Base-by-base conservation (phyloP, 495 filamentous ascomycete genomes). In the Xylaria telfairii region DNA sequence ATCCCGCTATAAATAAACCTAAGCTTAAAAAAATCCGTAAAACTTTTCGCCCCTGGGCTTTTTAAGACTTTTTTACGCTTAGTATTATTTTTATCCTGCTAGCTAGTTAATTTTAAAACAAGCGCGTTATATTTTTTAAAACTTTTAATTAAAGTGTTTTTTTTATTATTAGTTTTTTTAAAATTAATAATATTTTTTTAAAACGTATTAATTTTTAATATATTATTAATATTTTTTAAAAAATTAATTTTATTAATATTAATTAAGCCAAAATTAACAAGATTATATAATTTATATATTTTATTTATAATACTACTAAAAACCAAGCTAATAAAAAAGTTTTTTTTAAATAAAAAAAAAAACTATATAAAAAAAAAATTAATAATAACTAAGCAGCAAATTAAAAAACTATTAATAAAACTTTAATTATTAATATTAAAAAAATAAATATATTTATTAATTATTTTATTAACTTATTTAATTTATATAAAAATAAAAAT, bases 101-200 rank as follows among this genome's bases (percentile, higher is more conserved):
- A 79, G 96, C 96, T 84, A 96, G 96, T 78, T 95, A 96, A 81
- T 99, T 98, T 92, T 95, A 96, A 79, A 96, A 96, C 88, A 98
- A 98, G 93, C 96, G 96, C 81, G 96, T 99, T 79, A 87, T 99
- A 80, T 94, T 97, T 83, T 92, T 99, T 82, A 98, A 98, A 89
- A 87, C 91, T 86, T 93, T 99, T 80, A 85, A 91, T 78, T 92
- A 97, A 87, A 96, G 96, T 84, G 92, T 98, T 73, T 94, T 99
- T 80, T 93, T 99, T 79, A 92, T 99, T 75, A 99, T 96, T 79
- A 96, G 96, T 76, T 96, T 96, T 79, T 99, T 98, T 91, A 98
- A 97, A 91, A 91, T 98, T 88, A 99, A 99, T 87, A 96, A 96
- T 85, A 96, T 99, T 71, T 96, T 96, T 72, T 92, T 99, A 78